Conservation (phyloP, 164 flowering plant genomes). For the Euptelea pleiosperma region DNA sequence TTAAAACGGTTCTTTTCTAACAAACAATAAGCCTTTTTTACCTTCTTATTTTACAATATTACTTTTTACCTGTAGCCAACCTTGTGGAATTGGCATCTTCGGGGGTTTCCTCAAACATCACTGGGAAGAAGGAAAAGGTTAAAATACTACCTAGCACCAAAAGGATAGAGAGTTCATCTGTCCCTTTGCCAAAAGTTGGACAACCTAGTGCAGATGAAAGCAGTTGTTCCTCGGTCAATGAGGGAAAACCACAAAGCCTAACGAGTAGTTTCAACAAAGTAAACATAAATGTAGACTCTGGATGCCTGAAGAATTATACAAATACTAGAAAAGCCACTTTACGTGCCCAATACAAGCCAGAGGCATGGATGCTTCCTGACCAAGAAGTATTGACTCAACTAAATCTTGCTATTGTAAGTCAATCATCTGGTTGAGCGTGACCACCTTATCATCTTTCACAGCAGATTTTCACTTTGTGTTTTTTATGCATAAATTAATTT, state of each 20-base stretch:
- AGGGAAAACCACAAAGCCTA: constrained; percentile 22
- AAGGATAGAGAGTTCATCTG: constrained; percentile 24
- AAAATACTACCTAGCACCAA: constrained; percentile 21
- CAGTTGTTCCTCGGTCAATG: constrained; percentile 24
- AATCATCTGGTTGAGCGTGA: neutral
- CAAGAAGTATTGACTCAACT: constrained; percentile 54
- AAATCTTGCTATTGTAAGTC: constrained; percentile 90
- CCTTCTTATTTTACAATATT: neutral
- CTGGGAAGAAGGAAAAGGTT: constrained; percentile 17
- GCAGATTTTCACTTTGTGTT: neutral
- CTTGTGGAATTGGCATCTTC: constrained; percentile 21
- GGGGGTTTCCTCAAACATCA: constrained; percentile 21
- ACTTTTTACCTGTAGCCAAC: constrained; percentile 22
- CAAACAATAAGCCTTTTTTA: too few species aligned
- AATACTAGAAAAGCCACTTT: constrained; percentile 25
- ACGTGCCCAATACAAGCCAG: constrained; percentile 50
- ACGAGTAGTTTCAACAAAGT: constrained; percentile 28
- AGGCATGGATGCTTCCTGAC: constrained; percentile 76
- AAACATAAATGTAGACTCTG: constrained; percentile 38
- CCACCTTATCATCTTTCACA: neutral
- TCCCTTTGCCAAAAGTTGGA: constrained; percentile 21
- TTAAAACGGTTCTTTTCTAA: too few species aligned
- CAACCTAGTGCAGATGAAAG: constrained; percentile 24
- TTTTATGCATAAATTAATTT: neutral
- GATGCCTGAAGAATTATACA: constrained; percentile 17